Conservation (phyloP, 2,329 filamentous ascomycete species). For the Cordyceps militaris region DNA sequence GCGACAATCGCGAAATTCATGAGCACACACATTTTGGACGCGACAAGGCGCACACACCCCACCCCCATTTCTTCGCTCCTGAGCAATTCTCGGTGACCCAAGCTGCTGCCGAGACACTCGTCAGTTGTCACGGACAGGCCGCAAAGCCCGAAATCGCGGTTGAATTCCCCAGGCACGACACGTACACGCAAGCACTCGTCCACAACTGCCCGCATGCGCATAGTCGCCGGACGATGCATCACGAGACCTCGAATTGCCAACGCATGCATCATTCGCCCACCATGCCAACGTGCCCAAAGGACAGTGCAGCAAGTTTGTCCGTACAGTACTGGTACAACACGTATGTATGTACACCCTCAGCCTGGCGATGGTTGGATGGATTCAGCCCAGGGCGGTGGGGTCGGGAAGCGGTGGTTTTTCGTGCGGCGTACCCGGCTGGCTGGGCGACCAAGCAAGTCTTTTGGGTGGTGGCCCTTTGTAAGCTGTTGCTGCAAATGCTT, state of each 20-base stretch:
- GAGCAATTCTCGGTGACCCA: background rate
- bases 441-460: background rate
- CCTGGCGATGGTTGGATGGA: background rate
- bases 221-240: background rate
- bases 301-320: background rate
- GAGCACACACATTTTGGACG: background rate
- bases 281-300: background rate
- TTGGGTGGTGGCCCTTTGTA: background rate
- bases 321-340: background rate
- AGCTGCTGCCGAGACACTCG: conserved; percentile 1
- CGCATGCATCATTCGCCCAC: background rate
- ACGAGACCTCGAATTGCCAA: conserved; percentile 6
- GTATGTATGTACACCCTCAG: background rate
- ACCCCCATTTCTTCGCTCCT: background rate
- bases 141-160: background rate
- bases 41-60: background rate
- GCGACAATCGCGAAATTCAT: background rate
- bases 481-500: background rate
- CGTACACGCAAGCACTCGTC: background rate
- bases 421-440: background rate
- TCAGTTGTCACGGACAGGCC: conserved; percentile 3
- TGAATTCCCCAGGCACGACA: background rate
- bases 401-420: background rate
- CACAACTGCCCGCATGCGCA: background rate
- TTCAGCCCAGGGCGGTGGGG: background rate